Conservation (phyloP, 306 rosid species). For the Sechiopsis laciniata region DNA sequence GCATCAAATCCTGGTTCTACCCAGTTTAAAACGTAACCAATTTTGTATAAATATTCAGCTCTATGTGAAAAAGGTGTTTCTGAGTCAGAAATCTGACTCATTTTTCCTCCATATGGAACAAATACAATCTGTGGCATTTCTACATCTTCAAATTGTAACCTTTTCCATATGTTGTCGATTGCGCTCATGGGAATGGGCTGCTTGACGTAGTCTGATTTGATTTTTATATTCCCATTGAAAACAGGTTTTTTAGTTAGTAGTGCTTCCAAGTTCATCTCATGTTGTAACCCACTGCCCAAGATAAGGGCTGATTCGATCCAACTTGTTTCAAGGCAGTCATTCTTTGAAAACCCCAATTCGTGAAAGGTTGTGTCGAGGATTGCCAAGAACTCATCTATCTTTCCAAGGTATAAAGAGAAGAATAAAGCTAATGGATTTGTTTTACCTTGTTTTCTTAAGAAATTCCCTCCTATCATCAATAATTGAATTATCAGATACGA, state of each 20-base stretch:
- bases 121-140: conserved; percentile 35
- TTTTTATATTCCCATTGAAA: conserved; percentile 41
- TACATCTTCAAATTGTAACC: conserved; percentile 31
- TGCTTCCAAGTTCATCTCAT: conserved; percentile 30
- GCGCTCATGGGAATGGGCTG: conserved; percentile 38
- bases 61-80: conserved; percentile 61
- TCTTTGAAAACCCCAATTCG: conserved; percentile 43
- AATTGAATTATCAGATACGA: too few relatives aligned
- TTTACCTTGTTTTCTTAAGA: conserved; percentile 16
- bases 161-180: conserved; percentile 40
- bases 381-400: conserved; percentile 27
- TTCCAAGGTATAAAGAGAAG: conserved; percentile 46
- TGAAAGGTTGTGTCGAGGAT: conserved; percentile 43
- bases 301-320: conserved; percentile 53
- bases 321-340: conserved; percentile 44
- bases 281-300: too few relatives aligned
- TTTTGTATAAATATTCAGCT: conserved; percentile 48
- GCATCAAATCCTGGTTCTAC: conserved; percentile 31
- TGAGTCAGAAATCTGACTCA: conserved; percentile 25
- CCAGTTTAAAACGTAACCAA: conserved; percentile 48
- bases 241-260: conserved; percentile 36
- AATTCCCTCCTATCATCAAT: too few relatives aligned
- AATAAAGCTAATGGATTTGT: conserved; percentile 29
- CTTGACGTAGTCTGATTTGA: conserved; percentile 62
- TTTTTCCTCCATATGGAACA: conserved; percentile 69